phyloP scores from a whole-genome alignment of 2,329 filamentous ascomycete genomes.

The Ilyonectria mors-panacis region DNA sequence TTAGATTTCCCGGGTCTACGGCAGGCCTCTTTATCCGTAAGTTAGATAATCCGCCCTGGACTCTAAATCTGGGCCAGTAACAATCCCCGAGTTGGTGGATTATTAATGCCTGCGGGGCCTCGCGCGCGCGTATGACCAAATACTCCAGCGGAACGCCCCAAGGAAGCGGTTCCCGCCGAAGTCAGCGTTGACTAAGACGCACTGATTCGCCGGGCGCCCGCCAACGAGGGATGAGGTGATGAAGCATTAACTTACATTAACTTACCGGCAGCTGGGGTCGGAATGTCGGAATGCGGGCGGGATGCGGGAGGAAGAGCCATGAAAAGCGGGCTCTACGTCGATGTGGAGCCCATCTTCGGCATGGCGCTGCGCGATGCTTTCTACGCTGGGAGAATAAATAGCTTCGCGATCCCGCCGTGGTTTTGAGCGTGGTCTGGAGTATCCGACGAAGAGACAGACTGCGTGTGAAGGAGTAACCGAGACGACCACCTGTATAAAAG shows the following conservation, averaged over 20 bases:
- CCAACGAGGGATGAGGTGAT: constrained; percentile 22
- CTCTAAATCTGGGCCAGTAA: too few relatives aligned
- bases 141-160: not conserved
- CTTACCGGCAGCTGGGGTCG: constrained; percentile 6
- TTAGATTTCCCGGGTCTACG: too few relatives aligned
- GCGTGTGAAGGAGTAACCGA: not conserved
- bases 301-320: not conserved
- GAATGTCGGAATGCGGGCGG: constrained; percentile 29
- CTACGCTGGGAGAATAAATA: constrained; percentile 28
- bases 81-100: constrained; percentile 26
- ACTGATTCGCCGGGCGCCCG: not conserved
- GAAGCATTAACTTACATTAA: constrained; percentile 13
- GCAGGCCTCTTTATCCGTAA: too few relatives aligned
- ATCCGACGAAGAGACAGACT: not conserved
- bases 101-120: constrained; percentile 27
- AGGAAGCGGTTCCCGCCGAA: not conserved
- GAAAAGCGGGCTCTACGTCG: not conserved
- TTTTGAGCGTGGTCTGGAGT: not conserved
- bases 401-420: constrained; percentile 8
- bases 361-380: not conserved
- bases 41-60: too few relatives aligned
- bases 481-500: not conserved
- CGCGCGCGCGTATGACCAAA: constrained; percentile 52
- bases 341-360: not conserved
- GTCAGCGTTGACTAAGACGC: constrained; percentile 15